Conservation (phyloP, 1,284 basidiomycete genomes). For the Vanrija pseudolonga region DNA sequence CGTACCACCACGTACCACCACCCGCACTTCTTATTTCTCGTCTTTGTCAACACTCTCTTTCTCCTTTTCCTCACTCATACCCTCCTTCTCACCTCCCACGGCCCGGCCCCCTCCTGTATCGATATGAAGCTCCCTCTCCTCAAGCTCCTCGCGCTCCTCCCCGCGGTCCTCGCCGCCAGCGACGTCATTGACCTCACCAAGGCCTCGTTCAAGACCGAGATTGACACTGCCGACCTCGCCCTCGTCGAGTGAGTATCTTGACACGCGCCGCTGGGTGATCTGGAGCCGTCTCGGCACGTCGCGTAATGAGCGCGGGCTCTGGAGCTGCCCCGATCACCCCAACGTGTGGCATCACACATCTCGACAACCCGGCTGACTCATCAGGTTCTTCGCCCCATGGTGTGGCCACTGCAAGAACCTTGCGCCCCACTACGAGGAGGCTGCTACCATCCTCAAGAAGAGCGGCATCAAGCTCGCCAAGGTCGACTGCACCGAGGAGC, state of each 20-base stretch:
- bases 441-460: conserved; percentile 86
- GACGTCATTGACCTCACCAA: conserved; percentile 77
- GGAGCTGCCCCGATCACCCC: background rate
- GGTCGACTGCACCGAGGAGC: conserved; percentile 88
- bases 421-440: conserved; percentile 92
- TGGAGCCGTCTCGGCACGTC: too few relatives aligned
- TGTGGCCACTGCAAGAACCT: conserved; percentile 55
- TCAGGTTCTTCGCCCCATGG: conserved; percentile 48
- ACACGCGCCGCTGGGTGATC: too few relatives aligned
- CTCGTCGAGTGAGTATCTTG: conserved; percentile 69
- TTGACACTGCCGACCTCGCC: conserved; percentile 70
- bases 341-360: background rate
- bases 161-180: conserved; percentile 32
- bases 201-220: conserved; percentile 65
- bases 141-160: conserved; percentile 25
- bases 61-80: background rate
- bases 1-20: background rate
- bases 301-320: background rate
- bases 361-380: background rate
- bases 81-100: background rate
- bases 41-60: background rate
- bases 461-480: conserved; percentile 89
- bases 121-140: conserved; percentile 21
- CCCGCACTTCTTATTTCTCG: background rate
- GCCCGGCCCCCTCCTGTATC: conserved; percentile 8